Base-by-base conservation (phyloP, 345 rosid genomes). In the Triadica sebifera region DNA sequence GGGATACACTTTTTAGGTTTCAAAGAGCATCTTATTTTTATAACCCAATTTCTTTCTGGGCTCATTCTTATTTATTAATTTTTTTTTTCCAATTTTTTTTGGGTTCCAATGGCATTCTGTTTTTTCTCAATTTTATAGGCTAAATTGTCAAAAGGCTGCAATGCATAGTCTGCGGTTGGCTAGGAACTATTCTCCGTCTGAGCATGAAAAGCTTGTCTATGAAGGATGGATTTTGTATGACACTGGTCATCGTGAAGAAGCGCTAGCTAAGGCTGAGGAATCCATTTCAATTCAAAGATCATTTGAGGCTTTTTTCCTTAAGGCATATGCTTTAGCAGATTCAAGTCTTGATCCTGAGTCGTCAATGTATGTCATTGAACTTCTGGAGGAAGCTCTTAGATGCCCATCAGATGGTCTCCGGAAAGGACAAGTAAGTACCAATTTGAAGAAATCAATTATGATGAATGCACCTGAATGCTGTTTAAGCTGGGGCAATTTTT, bases 361-460 rank as follows among this genome's bases (percentile, higher is more conserved):
- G 16, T 88, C 93, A 25, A 72, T 49, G 20, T 85, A 85, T 73
- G 98, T 94, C 34, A 85, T 89, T 38, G 79, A 94, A 74, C 89
- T 94, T 81, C 84, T 91, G 6, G 92, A 89, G 74, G 98, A 94
- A 78, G 98, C 98, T 74, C 91, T 91, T 64, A 87, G 84, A 52
- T 94, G 98, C 76, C 98, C 98, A 56, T 94, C 97, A 13, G 98
- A 94, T 79, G 97, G 97, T 25, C 95, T 94, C 29, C 89, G 95
- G 10, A 94, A 94, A 84, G 98, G 98, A 79, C 98, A 94, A 84
- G 98, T 92, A 82, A 76, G 83, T 77, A 66, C 58, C 67, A 25
- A 37, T 25, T 55, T 60, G 46, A 15, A 39, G 60, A 22, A 34
- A 55, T 59, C 22, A 39, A 34, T 24, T 49, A 12, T 49, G 63